phyloP scores from a whole-genome alignment of 495 filamentous ascomycete species.

The Neurospora hispaniola region DNA sequence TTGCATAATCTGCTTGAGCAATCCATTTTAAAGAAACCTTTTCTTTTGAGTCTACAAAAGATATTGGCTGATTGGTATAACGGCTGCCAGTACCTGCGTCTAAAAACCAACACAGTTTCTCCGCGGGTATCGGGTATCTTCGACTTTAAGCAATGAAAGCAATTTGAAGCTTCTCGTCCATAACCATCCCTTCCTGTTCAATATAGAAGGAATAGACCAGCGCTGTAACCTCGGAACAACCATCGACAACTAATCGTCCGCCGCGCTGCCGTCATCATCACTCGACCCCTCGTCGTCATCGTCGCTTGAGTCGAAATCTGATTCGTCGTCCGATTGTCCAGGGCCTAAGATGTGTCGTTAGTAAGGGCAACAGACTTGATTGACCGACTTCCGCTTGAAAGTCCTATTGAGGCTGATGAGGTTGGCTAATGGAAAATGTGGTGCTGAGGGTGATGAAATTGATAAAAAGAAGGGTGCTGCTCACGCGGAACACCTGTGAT shows the following conservation, averaged over 20 bases:
- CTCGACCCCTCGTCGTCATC: not conserved
- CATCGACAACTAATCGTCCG: not conserved
- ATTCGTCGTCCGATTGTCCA: not conserved
- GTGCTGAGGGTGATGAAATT: not conserved
- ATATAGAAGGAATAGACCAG: too few species aligned
- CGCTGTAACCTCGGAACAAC: not conserved
- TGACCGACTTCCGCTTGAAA: not conserved
- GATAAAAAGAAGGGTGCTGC: not conserved
- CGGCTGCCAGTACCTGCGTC: not conserved
- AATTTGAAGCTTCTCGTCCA: not conserved
- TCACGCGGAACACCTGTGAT: not conserved
- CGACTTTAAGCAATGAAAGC: not conserved
- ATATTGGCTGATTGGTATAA: not conserved
- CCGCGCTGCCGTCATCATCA: not conserved
- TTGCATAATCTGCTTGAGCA: not conserved
- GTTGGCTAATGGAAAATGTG: not conserved
- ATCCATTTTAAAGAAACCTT: not conserved
- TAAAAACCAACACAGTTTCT: not conserved
- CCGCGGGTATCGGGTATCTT: not conserved
- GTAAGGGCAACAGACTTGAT: not conserved
- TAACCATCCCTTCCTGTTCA: not conserved
- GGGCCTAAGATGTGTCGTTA: not conserved
- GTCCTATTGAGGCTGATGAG: not conserved
- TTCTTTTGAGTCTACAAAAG: not conserved
- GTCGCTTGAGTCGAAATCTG: not conserved